Conservation (phyloP, 2,329 filamentous ascomycete genomes). For the Sphaerulina musiva region DNA sequence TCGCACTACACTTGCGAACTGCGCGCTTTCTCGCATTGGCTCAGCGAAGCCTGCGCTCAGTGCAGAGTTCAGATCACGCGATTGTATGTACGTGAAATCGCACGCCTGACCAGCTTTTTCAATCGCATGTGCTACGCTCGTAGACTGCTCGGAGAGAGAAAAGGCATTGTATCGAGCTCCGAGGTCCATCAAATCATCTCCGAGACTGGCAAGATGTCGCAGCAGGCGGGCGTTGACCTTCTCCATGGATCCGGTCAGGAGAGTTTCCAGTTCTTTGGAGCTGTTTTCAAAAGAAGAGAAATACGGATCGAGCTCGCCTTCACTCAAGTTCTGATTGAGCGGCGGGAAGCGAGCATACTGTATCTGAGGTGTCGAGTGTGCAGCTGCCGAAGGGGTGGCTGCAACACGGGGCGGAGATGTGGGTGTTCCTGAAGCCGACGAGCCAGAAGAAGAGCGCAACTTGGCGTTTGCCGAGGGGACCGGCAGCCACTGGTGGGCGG, state of each 20-base stretch:
- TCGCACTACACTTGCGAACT: conserved; percentile 91
- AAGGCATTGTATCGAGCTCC: conserved; percentile 97
- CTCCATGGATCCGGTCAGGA: conserved; percentile 89
- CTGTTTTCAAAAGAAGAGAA: conserved; percentile 90
- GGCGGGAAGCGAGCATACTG: conserved; percentile 80
- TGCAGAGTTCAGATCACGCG: conserved; percentile 78
- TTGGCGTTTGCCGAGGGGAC: conserved; percentile 80
- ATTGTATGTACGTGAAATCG: conserved; percentile 92
- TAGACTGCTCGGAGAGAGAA: conserved; percentile 84
- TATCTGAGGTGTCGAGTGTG: conserved; percentile 52
- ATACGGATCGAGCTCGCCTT: conserved; percentile 90
- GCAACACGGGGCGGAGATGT: conserved; percentile 48
- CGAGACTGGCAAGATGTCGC: conserved; percentile 74
- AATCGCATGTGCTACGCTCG: conserved; percentile 82
- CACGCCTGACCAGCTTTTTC: conserved; percentile 91
- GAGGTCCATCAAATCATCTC: conserved; percentile 82
- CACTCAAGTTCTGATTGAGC: conserved; percentile 65
- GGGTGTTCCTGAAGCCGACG: conserved; percentile 47
- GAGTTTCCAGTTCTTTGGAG: conserved; percentile 80
- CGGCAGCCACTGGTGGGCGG: conserved; percentile 80
- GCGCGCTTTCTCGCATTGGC: conserved; percentile 94
- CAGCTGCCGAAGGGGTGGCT: conserved; percentile 47
- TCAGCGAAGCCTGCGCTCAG: conserved; percentile 94
- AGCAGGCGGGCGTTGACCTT: conserved; percentile 89
- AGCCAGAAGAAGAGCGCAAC: conserved; percentile 54